Evolutionary conservation across 768 basidiomycete species (phyloP).

Genomic region (Zangia roseola): DNA sequence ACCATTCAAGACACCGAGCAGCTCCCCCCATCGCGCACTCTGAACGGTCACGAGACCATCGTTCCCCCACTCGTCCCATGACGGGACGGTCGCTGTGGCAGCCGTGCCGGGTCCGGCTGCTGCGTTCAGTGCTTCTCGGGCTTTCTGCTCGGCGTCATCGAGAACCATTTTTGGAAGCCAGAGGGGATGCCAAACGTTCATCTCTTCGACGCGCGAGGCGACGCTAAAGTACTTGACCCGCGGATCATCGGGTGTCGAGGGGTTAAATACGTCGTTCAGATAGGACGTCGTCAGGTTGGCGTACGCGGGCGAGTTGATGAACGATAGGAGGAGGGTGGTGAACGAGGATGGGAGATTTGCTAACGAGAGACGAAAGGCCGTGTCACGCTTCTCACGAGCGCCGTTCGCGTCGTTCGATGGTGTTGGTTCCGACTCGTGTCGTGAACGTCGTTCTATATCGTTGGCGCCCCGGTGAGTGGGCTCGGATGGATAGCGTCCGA

Average conservation of each 20-base stretch:
- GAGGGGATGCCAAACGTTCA: conserved; percentile 88
- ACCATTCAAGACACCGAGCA: conserved; percentile 83
- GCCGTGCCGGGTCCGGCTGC: neutral
- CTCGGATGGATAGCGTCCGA: conserved; percentile 60
- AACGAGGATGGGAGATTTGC: conserved; percentile 77
- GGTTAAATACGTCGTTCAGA: conserved; percentile 81
- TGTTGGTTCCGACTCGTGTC: neutral
- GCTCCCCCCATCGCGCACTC: conserved; percentile 95
- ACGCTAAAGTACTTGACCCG: conserved; percentile 91
- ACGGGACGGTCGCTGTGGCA: conserved; percentile 26
- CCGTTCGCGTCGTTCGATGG: neutral
- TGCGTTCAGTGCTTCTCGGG: conserved; percentile 45
- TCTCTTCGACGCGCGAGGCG: conserved; percentile 66
- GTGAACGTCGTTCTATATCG: neutral
- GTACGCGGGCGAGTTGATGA: conserved; percentile 96
- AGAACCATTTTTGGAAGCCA: conserved; percentile 96
- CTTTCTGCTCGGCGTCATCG: conserved; percentile 74
- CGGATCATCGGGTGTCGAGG: conserved; percentile 71
- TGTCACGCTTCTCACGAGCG: conserved; percentile 27
- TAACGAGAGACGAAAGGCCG: conserved; percentile 47
- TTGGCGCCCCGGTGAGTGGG: conserved; percentile 1
- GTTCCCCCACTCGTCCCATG: conserved; percentile 75
- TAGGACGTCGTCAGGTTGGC: conserved; percentile 87
- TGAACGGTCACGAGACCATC: conserved; percentile 92
- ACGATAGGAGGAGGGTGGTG: conserved; percentile 80